A percentile compares a stretch with the other conserved stretches of the same genome.
phyloP scores from a whole-genome alignment of 163 green algal genomes.

The Scenedesmus sp. region DNA sequence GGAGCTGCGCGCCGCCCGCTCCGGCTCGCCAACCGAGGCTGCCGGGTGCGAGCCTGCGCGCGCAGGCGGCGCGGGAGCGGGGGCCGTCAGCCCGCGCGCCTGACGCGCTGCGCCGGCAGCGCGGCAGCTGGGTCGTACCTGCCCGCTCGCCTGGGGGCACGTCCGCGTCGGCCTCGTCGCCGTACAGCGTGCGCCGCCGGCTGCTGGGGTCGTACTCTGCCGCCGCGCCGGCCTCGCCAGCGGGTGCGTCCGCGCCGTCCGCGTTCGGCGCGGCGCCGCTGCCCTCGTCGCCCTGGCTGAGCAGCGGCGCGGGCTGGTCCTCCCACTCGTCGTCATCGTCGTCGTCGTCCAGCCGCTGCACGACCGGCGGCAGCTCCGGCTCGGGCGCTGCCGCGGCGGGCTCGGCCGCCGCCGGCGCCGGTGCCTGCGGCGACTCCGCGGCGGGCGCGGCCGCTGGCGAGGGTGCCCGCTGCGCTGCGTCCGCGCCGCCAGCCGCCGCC shows the following conservation, averaged over 20 bases:
- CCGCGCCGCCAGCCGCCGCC: background rate
- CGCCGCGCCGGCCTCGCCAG: background rate
- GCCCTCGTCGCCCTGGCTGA: background rate
- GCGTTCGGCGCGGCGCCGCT: background rate
- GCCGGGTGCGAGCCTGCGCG: no score
- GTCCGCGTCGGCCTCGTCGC: conserved; percentile 36
- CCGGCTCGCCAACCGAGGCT: no score
- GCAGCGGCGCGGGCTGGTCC: conserved; percentile 23
- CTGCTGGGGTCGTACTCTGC: background rate
- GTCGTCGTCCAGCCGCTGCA: conserved; percentile 22
- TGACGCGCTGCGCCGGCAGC: no score
- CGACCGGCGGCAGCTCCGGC: background rate
- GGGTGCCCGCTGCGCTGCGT: no score
- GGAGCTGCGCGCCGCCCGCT: conserved; percentile 10
- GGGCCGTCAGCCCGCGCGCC: no score
- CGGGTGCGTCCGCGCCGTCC: background rate
- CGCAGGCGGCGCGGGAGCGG: no score
- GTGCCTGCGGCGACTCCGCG: no score
- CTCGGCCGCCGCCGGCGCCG: no score
- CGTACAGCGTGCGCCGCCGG: conserved; percentile 14
- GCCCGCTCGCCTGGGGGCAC: no score
- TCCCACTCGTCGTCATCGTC: conserved; percentile 40
- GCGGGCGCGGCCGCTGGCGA: no score
- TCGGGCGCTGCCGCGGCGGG: no score
- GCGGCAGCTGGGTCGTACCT: no score